Evolutionary conservation across 768 basidiomycete genomes (phyloP).

Genomic region (Sutorius australiensis): DNA sequence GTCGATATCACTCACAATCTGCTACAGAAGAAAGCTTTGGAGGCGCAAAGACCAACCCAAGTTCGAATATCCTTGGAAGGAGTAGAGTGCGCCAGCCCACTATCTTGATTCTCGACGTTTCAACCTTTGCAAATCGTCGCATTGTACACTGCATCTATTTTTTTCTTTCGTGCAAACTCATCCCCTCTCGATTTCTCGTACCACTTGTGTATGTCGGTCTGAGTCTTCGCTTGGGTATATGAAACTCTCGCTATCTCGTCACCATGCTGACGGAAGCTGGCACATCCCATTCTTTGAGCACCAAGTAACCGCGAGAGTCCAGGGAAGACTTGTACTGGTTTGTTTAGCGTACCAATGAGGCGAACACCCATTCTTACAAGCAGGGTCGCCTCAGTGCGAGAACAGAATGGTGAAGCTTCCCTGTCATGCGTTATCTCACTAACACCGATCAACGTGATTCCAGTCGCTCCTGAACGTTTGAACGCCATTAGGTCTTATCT

Average conservation of each 20-base stretch:
- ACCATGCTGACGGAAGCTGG: not conserved
- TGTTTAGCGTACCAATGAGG: not conserved
- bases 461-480: not conserved
- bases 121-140: not conserved
- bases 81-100: constrained; percentile 36
- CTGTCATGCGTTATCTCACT: not conserved
- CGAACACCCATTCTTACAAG: not conserved
- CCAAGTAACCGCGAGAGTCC: not conserved
- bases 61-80: constrained; percentile 87
- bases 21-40: constrained; percentile 82
- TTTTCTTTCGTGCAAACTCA: not conserved
- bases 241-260: not conserved
- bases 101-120: not conserved
- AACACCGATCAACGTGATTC: not conserved
- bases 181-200: not conserved
- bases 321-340: not conserved
- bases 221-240: not conserved
- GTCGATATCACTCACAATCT: constrained; percentile 4
- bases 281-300: not conserved
- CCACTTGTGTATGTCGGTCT: not conserved
- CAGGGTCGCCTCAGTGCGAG: no score
- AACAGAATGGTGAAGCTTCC: not conserved
- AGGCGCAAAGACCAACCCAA: constrained; percentile 81
- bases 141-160: not conserved
- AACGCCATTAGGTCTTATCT: not conserved